Percentiles rank a stretch among this genome's conserved stretches.
These are phyloP conservation scores for Coemansia sp. DNA, from an alignment of 192 early-diverging fungal genomes.

Conservation along the genomic window DNA sequence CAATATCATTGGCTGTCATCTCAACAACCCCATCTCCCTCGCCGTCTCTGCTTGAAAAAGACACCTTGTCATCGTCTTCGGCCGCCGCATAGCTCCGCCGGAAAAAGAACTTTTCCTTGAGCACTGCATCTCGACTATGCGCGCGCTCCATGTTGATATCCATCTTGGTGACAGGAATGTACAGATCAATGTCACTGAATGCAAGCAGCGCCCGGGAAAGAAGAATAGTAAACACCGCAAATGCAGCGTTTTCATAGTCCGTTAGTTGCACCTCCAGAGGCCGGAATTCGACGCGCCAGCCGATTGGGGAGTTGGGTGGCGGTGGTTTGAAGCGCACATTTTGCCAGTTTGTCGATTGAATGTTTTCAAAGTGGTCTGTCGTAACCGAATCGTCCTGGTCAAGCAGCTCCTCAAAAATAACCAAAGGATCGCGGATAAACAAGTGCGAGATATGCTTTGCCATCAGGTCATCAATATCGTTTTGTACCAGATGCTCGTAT, in stretches of 20 bases:
- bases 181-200: conserved; percentile 86
- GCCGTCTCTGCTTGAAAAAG: conserved; percentile 6
- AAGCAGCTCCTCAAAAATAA: conserved; percentile 89
- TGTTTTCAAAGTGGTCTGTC: conserved; percentile 98
- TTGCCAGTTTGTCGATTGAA: conserved; percentile 99
- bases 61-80: conserved; percentile 14
- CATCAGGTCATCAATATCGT: conserved; percentile 84
- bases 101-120: conserved; percentile 87
- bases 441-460: conserved; percentile 93
- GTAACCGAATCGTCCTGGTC: conserved; percentile 80
- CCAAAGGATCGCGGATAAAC: conserved; percentile 98
- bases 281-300: conserved; percentile 98
- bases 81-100: conserved; percentile 69
- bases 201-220: conserved; percentile 84
- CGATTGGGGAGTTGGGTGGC: conserved; percentile 85
- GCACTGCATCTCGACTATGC: conserved; percentile 80
- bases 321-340: conserved; percentile 99
- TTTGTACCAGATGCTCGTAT: conserved; percentile 67
- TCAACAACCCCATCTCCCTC: conserved; percentile 49
- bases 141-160: conserved; percentile 94
- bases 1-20: conserved; percentile 89
- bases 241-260: conserved; percentile 97
- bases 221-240: conserved; percentile 90
- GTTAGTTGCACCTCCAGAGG: conserved; percentile 96
- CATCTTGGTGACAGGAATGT: conserved; percentile 94